Percentiles rank a stretch among this genome's conserved stretches.
These are phyloP conservation scores for Wallacemonas sp. DNA, from an alignment of 208 protist genomes.

Conservation along the genomic window DNA sequence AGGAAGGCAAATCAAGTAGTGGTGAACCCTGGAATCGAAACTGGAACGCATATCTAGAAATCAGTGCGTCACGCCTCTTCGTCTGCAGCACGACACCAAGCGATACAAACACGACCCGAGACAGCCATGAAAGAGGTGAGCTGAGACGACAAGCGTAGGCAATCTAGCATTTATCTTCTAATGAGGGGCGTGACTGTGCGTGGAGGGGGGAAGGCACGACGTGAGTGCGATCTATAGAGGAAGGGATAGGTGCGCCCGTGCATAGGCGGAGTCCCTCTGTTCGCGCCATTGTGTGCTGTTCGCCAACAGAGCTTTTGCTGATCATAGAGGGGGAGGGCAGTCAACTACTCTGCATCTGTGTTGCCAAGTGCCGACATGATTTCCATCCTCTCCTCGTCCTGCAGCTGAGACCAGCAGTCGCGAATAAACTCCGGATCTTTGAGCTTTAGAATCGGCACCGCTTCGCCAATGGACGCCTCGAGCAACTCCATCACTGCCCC, in stretches of 20 bases:
- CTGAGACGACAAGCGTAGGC: too few relatives aligned
- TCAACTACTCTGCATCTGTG: slow-evolving; percentile 18
- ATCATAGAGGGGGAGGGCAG: too few relatives aligned
- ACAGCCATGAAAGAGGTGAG: too few relatives aligned
- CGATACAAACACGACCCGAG: too few relatives aligned
- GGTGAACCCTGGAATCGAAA: too few relatives aligned
- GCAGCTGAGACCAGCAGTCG: slow-evolving; percentile 75
- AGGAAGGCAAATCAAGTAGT: too few relatives aligned
- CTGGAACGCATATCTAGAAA: too few relatives aligned
- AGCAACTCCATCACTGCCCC: slow-evolving; percentile 87
- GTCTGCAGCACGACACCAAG: too few relatives aligned
- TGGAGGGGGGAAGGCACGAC: background rate
- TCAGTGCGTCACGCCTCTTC: too few relatives aligned
- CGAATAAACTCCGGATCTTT: slow-evolving; percentile 79
- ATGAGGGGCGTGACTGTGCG: too few relatives aligned
- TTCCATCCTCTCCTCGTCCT: slow-evolving; percentile 83
- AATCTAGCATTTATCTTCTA: too few relatives aligned
- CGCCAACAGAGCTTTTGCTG: background rate
- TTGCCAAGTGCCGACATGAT: slow-evolving; percentile 71
- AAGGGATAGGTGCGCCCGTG: background rate
- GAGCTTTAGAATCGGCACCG: slow-evolving; percentile 80
- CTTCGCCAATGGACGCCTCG: slow-evolving; percentile 83
- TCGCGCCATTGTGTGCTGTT: too few relatives aligned
- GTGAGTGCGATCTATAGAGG: background rate
- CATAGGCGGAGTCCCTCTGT: background rate